These are phyloP conservation scores for Pestalotiopsis sp. DNA, from an alignment of 2,329 filamentous ascomycete species.

Conservation along the genomic window DNA sequence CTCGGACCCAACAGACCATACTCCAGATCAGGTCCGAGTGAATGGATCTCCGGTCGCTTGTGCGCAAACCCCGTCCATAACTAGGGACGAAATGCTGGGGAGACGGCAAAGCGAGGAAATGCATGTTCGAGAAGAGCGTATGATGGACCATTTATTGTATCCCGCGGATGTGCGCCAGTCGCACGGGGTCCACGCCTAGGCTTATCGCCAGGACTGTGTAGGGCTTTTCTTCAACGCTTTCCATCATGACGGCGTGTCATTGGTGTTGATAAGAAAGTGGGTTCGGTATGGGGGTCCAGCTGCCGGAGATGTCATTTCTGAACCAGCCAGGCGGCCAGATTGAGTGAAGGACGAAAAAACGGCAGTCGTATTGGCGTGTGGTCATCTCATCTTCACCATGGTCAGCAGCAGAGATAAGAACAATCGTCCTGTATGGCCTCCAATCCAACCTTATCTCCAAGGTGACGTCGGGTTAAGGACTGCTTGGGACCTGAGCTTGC, in stretches of 20 bases:
- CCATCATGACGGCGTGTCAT: constrained; percentile 1
- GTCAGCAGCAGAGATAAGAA: background rate
- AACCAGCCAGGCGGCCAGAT: background rate
- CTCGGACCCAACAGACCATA: background rate
- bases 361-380: background rate
- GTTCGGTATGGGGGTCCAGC: background rate
- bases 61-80: background rate
- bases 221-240: constrained; percentile 5
- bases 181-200: background rate
- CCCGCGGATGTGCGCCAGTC: constrained; percentile 24
- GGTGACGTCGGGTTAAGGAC: constrained; percentile 3
- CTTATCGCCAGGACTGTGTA: background rate
- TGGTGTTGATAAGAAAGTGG: constrained; percentile 14
- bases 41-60: background rate
- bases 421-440: background rate
- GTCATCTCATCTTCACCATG: background rate
- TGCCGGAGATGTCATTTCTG: constrained; percentile 11
- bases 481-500: no score
- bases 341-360: background rate
- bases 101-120: constrained; percentile 20
- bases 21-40: background rate
- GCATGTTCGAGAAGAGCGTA: constrained; percentile 15
- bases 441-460: background rate
- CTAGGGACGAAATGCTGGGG: background rate
- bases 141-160: constrained; percentile 2